These are phyloP conservation scores for Chimonanthus salicifolius DNA, from an alignment of 164 flowering plant genomes.

Conservation along the genomic window DNA sequence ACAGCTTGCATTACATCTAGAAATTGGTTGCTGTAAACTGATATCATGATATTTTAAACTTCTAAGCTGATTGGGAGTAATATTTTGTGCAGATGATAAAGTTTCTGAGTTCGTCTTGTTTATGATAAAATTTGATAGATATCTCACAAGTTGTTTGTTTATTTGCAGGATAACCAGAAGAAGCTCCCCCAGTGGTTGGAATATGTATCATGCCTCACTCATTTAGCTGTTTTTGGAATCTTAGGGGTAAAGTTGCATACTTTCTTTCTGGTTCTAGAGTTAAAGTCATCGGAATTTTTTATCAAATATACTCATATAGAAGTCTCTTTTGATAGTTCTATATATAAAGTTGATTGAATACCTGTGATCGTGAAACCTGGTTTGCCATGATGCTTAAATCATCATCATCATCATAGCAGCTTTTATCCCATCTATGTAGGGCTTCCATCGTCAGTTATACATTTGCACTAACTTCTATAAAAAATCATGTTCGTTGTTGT, in stretches of 20 bases:
- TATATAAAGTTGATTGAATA: too few species aligned
- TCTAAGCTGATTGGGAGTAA: not conserved
- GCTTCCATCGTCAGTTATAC: too few species aligned
- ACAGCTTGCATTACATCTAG: too few species aligned
- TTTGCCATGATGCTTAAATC: too few species aligned
- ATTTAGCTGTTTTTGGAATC: slow-evolving; percentile 60
- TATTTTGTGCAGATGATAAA: not conserved
- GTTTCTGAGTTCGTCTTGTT: not conserved
- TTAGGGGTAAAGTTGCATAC: slow-evolving; percentile 56
- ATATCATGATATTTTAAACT: too few species aligned
- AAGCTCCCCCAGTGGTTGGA: slow-evolving; percentile 38
- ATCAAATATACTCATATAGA: too few species aligned
- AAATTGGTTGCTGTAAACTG: not conserved
- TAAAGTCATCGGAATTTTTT: not conserved
- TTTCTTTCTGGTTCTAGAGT: not conserved
- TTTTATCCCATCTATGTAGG: too few species aligned
- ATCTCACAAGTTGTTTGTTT: not conserved
- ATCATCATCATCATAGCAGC: too few species aligned
- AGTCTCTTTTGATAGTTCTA: too few species aligned
- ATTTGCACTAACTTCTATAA: too few species aligned
- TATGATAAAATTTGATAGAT: not conserved
- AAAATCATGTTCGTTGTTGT: too few species aligned
- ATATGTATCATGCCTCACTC: slow-evolving; percentile 32
- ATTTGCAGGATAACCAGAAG: slow-evolving; percentile 1
- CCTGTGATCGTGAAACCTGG: too few species aligned